Percentiles rank a stretch among this genome's conserved stretches.
Conservation (phyloP, 23 red algal species). For the Gracilaria domingensis region DNA sequence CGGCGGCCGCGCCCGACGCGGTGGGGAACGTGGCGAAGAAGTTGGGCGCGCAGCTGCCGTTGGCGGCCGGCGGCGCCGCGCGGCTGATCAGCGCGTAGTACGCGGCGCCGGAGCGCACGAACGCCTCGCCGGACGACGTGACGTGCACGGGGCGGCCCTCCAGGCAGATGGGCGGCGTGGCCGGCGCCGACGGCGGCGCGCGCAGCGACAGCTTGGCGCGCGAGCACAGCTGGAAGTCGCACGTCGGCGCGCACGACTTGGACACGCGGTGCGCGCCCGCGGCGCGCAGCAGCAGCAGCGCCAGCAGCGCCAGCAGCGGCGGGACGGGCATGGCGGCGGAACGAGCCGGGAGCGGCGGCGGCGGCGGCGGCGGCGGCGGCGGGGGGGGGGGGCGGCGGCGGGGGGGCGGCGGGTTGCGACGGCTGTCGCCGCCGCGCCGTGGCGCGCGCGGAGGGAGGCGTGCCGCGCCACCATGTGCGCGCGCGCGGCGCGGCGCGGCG, state of each 20-base stretch:
- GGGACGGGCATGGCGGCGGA: not conserved
- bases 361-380: no score
- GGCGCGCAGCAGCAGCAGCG: not conserved
- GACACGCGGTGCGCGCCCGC: not conserved
- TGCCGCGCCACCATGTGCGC: no score
- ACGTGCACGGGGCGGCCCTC: constrained; percentile 22
- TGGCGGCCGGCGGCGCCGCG: not conserved
- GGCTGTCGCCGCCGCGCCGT: no score
- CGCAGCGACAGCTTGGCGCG: not conserved
- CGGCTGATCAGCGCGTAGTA: constrained; percentile 19
- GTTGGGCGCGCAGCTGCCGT: not conserved
- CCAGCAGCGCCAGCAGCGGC: not conserved
- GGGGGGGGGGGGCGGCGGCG: no score
- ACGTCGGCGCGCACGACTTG: not conserved
- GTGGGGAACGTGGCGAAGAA: not conserved
- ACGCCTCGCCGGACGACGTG: not conserved
- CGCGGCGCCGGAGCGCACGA: constrained; percentile 17
- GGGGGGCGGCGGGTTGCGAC: no score
- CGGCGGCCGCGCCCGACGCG: not conserved
- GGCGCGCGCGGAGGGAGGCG: no score
- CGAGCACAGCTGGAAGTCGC: constrained; percentile 1
- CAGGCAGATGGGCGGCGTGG: constrained; percentile 9
- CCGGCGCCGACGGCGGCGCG: not conserved
- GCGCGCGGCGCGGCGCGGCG: no score
- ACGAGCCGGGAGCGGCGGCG: no score